Base-by-base conservation (phyloP, 768 basidiomycete genomes). In the Mycena crocata region DNA sequence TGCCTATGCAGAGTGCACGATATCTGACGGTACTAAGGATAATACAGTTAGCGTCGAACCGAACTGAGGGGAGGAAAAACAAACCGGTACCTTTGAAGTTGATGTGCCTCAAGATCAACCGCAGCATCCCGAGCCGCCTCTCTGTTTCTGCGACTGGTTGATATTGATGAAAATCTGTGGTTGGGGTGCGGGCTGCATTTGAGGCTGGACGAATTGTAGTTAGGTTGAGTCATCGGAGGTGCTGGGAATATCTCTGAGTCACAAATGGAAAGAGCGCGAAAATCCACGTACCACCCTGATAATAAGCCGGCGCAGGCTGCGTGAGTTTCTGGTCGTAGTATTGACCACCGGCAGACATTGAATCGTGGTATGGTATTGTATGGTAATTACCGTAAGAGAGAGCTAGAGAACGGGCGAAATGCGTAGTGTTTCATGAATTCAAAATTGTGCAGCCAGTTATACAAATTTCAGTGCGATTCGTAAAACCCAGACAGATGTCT, bases 261-360 rank as follows among this genome's bases (percentile, higher is more conserved):
- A 59, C 37, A 1, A 23, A 39, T 45, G 21, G 8, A 32, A 42
- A 30, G 26, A 15, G 0, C 13, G 15, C 12, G 26, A 23, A 28
- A 14, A 28, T 21, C 8, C 40, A 17, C n/a, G n/a, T 42, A 62
- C 60, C 1, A 21, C 40, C 40, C 24, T 60, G 58, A 14, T 62
- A 45, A 10, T 62, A 62, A 26, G 60, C 26, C 28, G 60, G 60
- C 7, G 50, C 30, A 2, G 60, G 60, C 19, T 62, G 50, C 17
- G 50, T 12, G 60, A 62, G n/a, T 9, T 62, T 62, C 23, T 49
- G 60, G 17, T 62, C 50, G 40, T 62, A 62, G 26, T 62, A 59
- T 40, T 58, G 57, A 15, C 56, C 31, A 30, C 48, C 48, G 24
- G 48, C 4, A 42, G 60, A 62, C 60, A 62, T 62, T 1, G n/a